These are phyloP conservation scores for Taiozyma sp. DNA, from an alignment of 1,139 yeast species.

Conservation along the genomic window DNA sequence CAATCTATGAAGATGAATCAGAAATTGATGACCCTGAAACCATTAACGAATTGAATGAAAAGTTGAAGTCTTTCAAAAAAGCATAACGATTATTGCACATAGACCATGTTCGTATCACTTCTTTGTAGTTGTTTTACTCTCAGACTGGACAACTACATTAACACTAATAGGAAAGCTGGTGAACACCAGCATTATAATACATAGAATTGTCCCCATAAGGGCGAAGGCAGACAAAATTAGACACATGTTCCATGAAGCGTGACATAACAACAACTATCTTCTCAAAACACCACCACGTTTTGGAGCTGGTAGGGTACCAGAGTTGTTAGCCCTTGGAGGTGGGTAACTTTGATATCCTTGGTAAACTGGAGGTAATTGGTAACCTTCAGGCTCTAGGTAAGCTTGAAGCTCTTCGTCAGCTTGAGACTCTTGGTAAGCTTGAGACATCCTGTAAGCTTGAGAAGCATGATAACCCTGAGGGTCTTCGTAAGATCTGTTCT, in stretches of 20 bases:
- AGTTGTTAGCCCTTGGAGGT: conserved; percentile 2
- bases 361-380: no score
- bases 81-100: not conserved
- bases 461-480: no score
- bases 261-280: conserved; percentile 8
- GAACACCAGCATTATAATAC: not conserved
- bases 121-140: not conserved
- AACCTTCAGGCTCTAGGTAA: no score
- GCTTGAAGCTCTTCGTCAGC: no score
- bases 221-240: not conserved
- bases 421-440: no score
- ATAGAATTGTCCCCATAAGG: not conserved
- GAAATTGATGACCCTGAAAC: conserved; percentile 8
- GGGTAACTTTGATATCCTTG: conserved; percentile 2
- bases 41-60: conserved; percentile 4
- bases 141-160: not conserved
- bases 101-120: not conserved
- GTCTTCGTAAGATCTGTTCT: not conserved
- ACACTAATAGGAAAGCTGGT: not conserved
- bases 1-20: conserved; percentile 3
- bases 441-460: no score
- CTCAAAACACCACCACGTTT: conserved; percentile 21
- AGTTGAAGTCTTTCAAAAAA: conserved; percentile 1
- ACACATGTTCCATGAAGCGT: not conserved
- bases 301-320: conserved; percentile 17